Evolutionary conservation across 2,329 filamentous ascomycete species (phyloP).

Genomic region (Colletotrichum cereale): DNA sequence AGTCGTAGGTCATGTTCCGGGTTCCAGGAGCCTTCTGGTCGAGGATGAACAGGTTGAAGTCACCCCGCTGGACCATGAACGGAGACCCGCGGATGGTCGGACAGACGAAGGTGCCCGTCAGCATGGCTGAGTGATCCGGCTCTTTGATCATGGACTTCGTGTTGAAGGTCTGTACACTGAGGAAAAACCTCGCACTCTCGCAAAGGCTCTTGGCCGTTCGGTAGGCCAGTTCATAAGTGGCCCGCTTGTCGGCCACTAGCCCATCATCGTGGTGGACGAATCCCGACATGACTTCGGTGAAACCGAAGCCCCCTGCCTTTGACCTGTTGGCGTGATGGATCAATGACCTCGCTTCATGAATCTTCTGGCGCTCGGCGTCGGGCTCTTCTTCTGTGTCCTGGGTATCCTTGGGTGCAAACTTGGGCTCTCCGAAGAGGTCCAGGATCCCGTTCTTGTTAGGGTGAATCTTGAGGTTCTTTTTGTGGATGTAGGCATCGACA

Average conservation of each 20-base stretch:
- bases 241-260: conserved; percentile 57
- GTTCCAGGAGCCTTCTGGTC: conserved; percentile 68
- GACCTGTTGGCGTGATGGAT: conserved; percentile 58
- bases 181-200: conserved; percentile 69
- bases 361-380: conserved; percentile 52
- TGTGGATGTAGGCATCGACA: conserved; percentile 63
- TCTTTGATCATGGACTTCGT: conserved; percentile 61
- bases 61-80: conserved; percentile 70
- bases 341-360: conserved; percentile 52
- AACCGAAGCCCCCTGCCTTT: conserved; percentile 66
- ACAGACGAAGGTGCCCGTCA: conserved; percentile 72
- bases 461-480: conserved; percentile 58
- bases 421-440: conserved; percentile 67
- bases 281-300: conserved; percentile 75
- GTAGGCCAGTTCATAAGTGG: conserved; percentile 66
- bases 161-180: conserved; percentile 69
- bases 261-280: conserved; percentile 64
- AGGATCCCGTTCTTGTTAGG: conserved; percentile 60
- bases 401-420: conserved; percentile 40
- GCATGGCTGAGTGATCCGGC: conserved; percentile 62
- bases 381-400: conserved; percentile 43
- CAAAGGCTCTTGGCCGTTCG: conserved; percentile 65
- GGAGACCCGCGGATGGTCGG: conserved; percentile 67
- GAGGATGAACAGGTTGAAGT: conserved; percentile 68
- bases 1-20: conserved; percentile 71